Base-by-base conservation (phyloP, 2,329 filamentous ascomycete species). In the Raffaelea arxii region DNA sequence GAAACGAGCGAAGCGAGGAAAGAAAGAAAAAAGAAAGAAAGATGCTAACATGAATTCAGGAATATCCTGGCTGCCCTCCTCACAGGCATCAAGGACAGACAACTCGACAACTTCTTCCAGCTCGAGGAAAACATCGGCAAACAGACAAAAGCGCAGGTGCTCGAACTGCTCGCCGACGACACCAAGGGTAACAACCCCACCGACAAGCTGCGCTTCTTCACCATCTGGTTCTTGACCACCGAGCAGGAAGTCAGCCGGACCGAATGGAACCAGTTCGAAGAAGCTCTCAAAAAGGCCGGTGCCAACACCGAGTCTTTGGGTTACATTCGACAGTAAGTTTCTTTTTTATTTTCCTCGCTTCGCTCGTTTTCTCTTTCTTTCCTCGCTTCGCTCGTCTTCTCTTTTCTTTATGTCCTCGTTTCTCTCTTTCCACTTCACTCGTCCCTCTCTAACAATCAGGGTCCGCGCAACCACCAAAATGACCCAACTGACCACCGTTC, bases 201-300 rank as follows among this genome's bases (percentile, higher is more conserved):
- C 21, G 92, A 98, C 63, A 97, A 97, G 67, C 77, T 98, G 24
- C 80, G 92, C 37, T 68, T 97, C 12, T 98, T 98, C 64, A 83
- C 97, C 54, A 96, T 98, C 57, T 98, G 92, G 92, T 92, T 86
- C 66, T 69, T 98, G 46, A 96, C 88, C 62, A 94, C 88, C 1
- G 92, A 97, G 61, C 84, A 88, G 56, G 90, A 97, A 51, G 75
- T 96, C 19, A 83, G 77, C 47, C 80, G 89, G 50, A 71, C 78
- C 6, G 92, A 98, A 53, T 85, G 94, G 71, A 80, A 84, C 53
- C 80, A 84, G 49, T 94, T 96, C 54, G 87, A 92, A 58, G 84
- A 92, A 62, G 84, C 88, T 3, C 74, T 98, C 18, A 80, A 80
- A 50, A 77, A 76, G 39, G 81, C 82, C 12, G 89, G 86, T 14